Conservation (phyloP, 768 basidiomycete species). For the Boletus pseudo-olivaceus region DNA sequence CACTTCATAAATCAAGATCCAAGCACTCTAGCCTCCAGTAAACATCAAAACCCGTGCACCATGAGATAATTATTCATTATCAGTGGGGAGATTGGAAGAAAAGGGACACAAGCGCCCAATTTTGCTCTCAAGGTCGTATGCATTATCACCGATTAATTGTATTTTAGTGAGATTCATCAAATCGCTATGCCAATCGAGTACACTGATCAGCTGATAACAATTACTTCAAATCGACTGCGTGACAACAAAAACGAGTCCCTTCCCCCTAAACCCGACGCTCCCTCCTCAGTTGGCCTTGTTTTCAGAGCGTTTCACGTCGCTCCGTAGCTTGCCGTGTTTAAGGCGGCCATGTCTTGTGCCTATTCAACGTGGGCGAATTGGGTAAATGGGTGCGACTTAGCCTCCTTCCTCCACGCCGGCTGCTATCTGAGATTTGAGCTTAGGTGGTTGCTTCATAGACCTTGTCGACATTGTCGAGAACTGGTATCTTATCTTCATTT, state of each 20-base stretch:
- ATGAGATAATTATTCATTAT: background rate
- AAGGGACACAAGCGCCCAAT: background rate
- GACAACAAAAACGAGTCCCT: background rate
- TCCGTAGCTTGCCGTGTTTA: background rate
- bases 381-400: background rate
- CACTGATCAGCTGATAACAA: background rate
- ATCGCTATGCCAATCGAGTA: background rate
- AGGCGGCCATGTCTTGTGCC: background rate
- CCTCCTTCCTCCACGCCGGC: background rate
- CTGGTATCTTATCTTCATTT: background rate
- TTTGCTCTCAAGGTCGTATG: background rate
- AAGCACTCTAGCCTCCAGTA: background rate
- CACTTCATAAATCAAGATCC: background rate
- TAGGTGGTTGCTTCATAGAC: constrained; percentile 5
- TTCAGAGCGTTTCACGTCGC: constrained; percentile 4
- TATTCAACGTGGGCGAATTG: background rate
- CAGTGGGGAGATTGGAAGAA: background rate
- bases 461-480: background rate
- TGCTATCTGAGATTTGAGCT: background rate
- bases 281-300: background rate
- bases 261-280: background rate
- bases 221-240: background rate
- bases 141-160: background rate
- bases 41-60: background rate
- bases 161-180: background rate